Base-by-base conservation (phyloP, 2,329 filamentous ascomycete species). In the Calonectria montana region DNA sequence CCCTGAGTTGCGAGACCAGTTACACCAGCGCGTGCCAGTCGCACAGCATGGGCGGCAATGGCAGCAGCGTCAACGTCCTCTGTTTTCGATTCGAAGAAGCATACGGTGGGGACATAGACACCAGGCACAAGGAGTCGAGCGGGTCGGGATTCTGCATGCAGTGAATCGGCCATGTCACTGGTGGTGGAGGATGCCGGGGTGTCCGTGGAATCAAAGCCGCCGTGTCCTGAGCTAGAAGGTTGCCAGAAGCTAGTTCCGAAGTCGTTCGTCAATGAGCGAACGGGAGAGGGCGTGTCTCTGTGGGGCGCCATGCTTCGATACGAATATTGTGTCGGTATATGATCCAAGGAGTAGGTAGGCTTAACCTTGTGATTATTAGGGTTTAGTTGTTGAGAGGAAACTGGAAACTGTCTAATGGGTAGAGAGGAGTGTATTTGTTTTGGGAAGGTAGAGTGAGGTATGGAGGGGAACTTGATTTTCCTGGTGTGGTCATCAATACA, bases 1-100 rank as follows among this genome's bases (percentile, higher is more conserved):
- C 94, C 94, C 81, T 95, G 94, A 13, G 92, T 94, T 61, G 93
- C 92, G 57, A 96, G 87, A 23, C 94, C 93, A 18, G 92, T 89
- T 48, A 96, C 90, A 74, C 94, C 94, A 31, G 92, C 90, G 78
- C 91, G 87, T 57, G 93, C 94, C n/a, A 96, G 90, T 77, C 91
- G 90, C 65, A 94, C 88, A 43, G 93, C 91, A 80, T 90, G 86
- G 64, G 86, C 87, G 61, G 88, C 87, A 70, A 92, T 91, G 45
- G 91, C 89, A 41, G 86, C 83, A 15, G 89, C 86, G 79, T 95
- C 93, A 67, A 95, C 84, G 67, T 94, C 90, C 81, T 95, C 93
- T 1, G 88, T 89, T 25, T 85, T 86, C 2, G 87, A 82, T 67
- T 93, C 86, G 81, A 95, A 95, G 86, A 95, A 94, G 82, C 92